These are phyloP conservation scores for Aurifilum marmelostoma DNA, from an alignment of 2,329 filamentous ascomycete genomes.

Conservation along the genomic window DNA sequence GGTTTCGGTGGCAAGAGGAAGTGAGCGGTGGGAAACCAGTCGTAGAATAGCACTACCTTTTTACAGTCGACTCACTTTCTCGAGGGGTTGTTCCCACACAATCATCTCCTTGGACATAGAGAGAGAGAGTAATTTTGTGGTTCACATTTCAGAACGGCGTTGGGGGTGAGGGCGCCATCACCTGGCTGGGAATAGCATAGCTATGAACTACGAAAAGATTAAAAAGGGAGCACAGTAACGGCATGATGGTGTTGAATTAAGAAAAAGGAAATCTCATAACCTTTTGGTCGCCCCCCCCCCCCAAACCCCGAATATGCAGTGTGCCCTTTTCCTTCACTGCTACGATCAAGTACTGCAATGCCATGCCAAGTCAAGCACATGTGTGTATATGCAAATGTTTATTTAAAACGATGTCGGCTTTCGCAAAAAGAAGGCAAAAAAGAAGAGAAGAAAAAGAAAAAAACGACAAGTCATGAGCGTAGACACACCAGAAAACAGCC, in stretches of 20 bases:
- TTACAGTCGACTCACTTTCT: not conserved
- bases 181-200: conserved; percentile 21
- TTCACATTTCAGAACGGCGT: conserved; percentile 20
- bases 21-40: conserved; percentile 32
- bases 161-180: conserved; percentile 9
- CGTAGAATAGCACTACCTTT: too few species aligned
- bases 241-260: conserved; percentile 5
- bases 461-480: not conserved
- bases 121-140: conserved; percentile 13
- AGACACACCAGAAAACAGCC: not conserved
- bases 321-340: not conserved
- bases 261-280: not conserved
- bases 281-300: too few species aligned
- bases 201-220: not conserved
- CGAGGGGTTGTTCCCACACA: not conserved
- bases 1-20: conserved; percentile 57
- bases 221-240: not conserved
- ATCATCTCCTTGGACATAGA: not conserved
- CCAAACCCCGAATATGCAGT: too few species aligned
- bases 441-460: not conserved
- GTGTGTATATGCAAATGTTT: not conserved
- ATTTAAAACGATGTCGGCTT: not conserved
- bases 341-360: not conserved
- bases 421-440: not conserved
- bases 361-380: not conserved